Evolutionary conservation across 2,329 filamentous ascomycete species (phyloP), one percentile per base, ranked within the genome.

Genomic region (Aspergillus fijiensis): DNA sequence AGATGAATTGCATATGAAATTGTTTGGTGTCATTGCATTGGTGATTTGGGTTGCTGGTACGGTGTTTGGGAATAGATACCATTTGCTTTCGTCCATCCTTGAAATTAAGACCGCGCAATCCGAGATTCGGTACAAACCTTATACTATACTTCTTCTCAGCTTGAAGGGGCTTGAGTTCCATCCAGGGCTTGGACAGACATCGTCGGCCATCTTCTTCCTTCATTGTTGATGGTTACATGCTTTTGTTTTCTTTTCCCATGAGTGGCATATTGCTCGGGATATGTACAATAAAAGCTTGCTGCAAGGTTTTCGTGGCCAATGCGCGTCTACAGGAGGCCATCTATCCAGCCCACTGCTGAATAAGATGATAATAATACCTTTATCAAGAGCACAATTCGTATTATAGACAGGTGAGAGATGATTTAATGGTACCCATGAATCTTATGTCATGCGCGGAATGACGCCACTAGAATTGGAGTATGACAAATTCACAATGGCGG

Each of bases 11-110:
- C 16, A 31, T 59, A 53, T 60, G 42, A 59, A 29, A 55, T 56
- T 56, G 49, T 64, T 59, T 59, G 57, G 55, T 59, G 63, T 56
- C 58, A 35, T 50, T 55, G 39, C 42, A 49, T 58, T 63, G 62
- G 62, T 50, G 60, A 64, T 63, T 63, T 61, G 51, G 63, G 61
- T 58, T 57, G 55, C 60, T 61, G 61, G 63, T 63, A 67, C 59
- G 69, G 71, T 62, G 69, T 69, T 69, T 57, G 53, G 64, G 65
- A 66, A 55, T 61, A 66, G 67, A 73, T 74, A 73, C 72, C 72
- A 73, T 64, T 55, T 68, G 62, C 57, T 66, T 61, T 57, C 60
- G 62, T 57, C 54, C 60, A 61, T 51, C 21, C 14, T 45, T 55
- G 60, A 65, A 52, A 62, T 27, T 54, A 48, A 58, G 59, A 65